Percentiles rank a stretch among this genome's conserved stretches.
Conservation (phyloP, 106 monocot species). For the Phalaenopsis equestris region DNA sequence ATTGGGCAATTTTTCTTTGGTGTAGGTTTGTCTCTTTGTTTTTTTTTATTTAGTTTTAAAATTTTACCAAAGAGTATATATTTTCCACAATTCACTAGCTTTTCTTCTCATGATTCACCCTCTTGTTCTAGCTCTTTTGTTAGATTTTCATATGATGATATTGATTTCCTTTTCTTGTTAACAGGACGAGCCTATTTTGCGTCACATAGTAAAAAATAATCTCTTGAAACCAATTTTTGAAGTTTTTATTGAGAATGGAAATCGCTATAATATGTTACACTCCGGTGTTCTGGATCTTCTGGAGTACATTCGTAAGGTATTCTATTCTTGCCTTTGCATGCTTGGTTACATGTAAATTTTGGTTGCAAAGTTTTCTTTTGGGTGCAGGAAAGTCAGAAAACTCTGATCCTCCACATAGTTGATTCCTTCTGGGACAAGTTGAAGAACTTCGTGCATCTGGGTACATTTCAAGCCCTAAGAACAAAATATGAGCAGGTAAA, state of each 20-base stretch:
- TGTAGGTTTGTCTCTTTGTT: background rate
- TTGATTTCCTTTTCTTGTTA: conserved; percentile 12
- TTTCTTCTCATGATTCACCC: background rate
- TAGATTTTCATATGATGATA: background rate
- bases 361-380: background rate
- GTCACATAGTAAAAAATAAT: conserved; percentile 85
- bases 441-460: conserved; percentile 56
- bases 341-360: background rate
- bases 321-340: background rate
- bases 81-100: background rate
- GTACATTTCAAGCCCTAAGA: conserved; percentile 56
- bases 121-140: background rate
- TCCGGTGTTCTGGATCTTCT: conserved; percentile 86
- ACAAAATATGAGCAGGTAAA: conserved; percentile 91
- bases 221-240: conserved; percentile 84
- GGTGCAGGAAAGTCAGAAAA: conserved; percentile 57
- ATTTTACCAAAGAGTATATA: background rate
- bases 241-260: conserved; percentile 74
- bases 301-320: conserved; percentile 88
- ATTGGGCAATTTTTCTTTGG: background rate
- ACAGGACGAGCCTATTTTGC: conserved; percentile 81
- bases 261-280: conserved; percentile 89
- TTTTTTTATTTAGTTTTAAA: background rate
- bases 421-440: conserved; percentile 72
- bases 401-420: conserved; percentile 53